Evolutionary conservation across 78 protist species (phyloP), one percentile per base, ranked within the genome.

Genomic region (Isochrysis galbana): DNA sequence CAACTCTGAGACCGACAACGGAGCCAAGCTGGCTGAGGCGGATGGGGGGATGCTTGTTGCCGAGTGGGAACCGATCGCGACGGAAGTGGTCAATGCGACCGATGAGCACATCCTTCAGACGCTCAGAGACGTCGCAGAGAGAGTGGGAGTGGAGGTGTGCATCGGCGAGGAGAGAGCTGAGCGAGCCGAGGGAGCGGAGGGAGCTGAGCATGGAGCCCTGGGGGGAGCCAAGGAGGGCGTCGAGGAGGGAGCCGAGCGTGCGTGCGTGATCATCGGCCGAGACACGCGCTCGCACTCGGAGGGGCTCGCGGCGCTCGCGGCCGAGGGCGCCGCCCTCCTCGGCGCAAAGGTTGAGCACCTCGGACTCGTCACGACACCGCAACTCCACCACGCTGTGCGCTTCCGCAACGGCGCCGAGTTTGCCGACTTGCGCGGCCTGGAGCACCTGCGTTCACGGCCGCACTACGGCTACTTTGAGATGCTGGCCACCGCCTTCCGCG

Each of bases 341-440:
- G 88, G 39, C 25, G 88, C 36, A 19, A 5, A 0, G 19, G 61
- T 4, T 32, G 5, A 0, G 36, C 93, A 91, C 46, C 0, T 25
- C 23, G 97, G 97, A 36, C 44, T 91, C 46, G 70, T 96, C 39
- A 94, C 96, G 23, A 96, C 97, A 29, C 97, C 97, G 11, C 96
- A 91, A 69, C 91, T 96, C 32, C 97, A 96, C 83, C 95, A 78
- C 86, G 7, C 91, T 29, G 94, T 92, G 38, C 77, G 95, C 39
- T n/a, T 34, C 19, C 17, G 11, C 36, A 39, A 46, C 41, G 93
- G 86, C 44, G 34, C 10, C 23, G 48, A 2, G 48, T 39, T 26
- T 23, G 17, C 32, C 61, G 61, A 10, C 17, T 42, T 72, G 45
- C 47, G 11, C 84, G 48, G 25, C 26, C 23, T 32, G 17, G 42